Percentiles rank a stretch among this genome's conserved stretches.
Conservation (phyloP, 2,329 filamentous ascomycete genomes). For the Nakataea oryzae region DNA sequence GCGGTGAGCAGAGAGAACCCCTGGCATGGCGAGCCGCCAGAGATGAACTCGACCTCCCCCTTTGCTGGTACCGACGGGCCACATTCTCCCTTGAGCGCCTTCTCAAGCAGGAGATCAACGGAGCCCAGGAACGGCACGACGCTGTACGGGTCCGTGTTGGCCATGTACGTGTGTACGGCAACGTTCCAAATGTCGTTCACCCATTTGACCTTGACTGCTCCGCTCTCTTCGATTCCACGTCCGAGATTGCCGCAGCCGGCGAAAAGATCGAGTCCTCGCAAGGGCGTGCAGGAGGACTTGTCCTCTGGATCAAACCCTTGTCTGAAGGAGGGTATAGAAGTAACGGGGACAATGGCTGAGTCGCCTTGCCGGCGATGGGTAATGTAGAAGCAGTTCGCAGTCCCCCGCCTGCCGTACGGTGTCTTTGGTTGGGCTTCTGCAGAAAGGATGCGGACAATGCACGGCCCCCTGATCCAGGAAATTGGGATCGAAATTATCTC, state of each 20-base stretch:
- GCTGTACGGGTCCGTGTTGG: slow-evolving; percentile 37
- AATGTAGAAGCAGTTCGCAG: slow-evolving; percentile 57
- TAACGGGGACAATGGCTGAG: not conserved
- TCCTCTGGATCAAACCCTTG: slow-evolving; percentile 44
- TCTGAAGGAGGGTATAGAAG: slow-evolving; percentile 4
- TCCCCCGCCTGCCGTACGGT: slow-evolving; percentile 57
- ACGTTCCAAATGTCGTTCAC: slow-evolving; percentile 54
- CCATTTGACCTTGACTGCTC: slow-evolving; percentile 52
- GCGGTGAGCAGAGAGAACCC: slow-evolving; percentile 60
- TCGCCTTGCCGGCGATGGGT: slow-evolving; percentile 19
- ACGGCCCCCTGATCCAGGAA: slow-evolving; percentile 39
- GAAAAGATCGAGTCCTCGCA: slow-evolving; percentile 61
- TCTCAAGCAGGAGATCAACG: slow-evolving; percentile 55
- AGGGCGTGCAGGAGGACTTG: slow-evolving; percentile 18
- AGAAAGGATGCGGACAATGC: slow-evolving; percentile 46
- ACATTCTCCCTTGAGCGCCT: slow-evolving; percentile 41
- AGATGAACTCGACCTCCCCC: slow-evolving; percentile 58
- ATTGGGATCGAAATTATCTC: slow-evolving; percentile 24
- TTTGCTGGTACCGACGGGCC: slow-evolving; percentile 38
- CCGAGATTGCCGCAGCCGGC: slow-evolving; percentile 72
- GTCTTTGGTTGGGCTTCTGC: not conserved
- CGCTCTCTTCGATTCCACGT: slow-evolving; percentile 63
- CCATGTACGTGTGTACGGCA: slow-evolving; percentile 64
- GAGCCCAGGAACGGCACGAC: slow-evolving; percentile 57
- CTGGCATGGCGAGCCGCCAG: slow-evolving; percentile 67